Conservation (phyloP, 2,329 filamentous ascomycete genomes). For the Boeremia lycopersici region DNA sequence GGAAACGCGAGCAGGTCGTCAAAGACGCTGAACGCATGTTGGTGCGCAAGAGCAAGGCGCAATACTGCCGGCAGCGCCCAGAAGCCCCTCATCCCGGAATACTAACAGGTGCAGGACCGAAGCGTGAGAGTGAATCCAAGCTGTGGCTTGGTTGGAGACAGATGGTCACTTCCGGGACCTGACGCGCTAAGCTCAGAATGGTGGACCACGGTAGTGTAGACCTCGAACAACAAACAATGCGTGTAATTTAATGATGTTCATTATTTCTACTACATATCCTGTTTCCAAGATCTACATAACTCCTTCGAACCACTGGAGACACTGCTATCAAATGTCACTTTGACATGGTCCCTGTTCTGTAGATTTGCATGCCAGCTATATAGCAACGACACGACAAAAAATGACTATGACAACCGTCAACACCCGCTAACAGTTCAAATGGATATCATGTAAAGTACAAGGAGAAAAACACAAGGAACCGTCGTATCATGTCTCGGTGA, state of each 20-base stretch:
- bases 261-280: neutral
- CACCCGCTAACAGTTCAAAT: conserved; percentile 12
- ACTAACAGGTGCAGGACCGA: neutral
- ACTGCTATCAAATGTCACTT: neutral
- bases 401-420: neutral
- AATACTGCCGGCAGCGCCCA: conserved; percentile 56
- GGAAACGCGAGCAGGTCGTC: conserved; percentile 88
- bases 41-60: conserved; percentile 57
- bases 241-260: neutral
- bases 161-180: conserved; percentile 36
- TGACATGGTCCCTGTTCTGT: neutral
- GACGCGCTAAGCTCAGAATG: conserved; percentile 11
- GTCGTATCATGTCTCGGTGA: neutral
- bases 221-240: neutral
- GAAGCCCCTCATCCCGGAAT: conserved; percentile 51
- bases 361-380: neutral
- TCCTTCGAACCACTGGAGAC: neutral
- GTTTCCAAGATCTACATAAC: neutral
- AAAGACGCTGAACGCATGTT: conserved; percentile 78
- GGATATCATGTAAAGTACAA: conserved; percentile 8
- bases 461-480: neutral
- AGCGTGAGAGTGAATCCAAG: neutral
- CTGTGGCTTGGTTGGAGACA: conserved; percentile 32
- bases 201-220: neutral
- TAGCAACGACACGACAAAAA: conserved; percentile 2